A percentile compares a stretch with the other conserved stretches of the same genome.
Conservation (phyloP, 805 yeast species). For the Candida saitoana region DNA sequence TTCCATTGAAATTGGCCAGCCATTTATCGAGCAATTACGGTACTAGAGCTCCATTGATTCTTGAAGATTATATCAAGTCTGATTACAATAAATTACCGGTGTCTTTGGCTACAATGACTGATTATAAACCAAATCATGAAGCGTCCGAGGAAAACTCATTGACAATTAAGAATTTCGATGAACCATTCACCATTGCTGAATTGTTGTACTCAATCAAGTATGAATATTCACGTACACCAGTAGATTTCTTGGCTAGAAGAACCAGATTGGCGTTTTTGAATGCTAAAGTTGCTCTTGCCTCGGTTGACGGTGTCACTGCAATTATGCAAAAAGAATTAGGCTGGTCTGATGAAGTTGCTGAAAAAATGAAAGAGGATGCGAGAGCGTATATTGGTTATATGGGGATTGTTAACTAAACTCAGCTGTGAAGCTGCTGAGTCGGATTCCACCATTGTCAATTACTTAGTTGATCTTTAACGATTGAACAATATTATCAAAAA, state of each 20-base stretch:
- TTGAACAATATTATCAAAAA: no score
- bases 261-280: conserved; percentile 89
- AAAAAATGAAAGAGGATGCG: conserved; percentile 49
- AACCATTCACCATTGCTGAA: conserved; percentile 90
- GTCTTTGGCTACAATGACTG: conserved; percentile 45
- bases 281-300: conserved; percentile 73
- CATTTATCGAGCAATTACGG: conserved; percentile 88
- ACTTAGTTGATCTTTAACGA: no score
- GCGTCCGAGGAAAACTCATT: conserved; percentile 30
- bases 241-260: conserved; percentile 90
- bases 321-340: conserved; percentile 75
- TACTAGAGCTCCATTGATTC: conserved; percentile 75
- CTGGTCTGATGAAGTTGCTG: conserved; percentile 64
- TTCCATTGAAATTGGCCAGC: conserved; percentile 70
- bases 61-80: conserved; percentile 50
- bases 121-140: conserved; percentile 27
- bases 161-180: conserved; percentile 52
- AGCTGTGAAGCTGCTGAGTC: no score
- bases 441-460: no score
- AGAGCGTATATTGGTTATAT: conserved; percentile 57
- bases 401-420: conserved; percentile 40
- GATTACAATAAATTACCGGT: conserved; percentile 60
- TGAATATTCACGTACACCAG: conserved; percentile 84
- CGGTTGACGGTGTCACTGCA: conserved; percentile 81
- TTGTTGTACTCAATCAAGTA: conserved; percentile 72